Evolutionary conservation across 2,329 filamentous ascomycete genomes (phyloP).

Genomic region (Venturia oleaginea): DNA sequence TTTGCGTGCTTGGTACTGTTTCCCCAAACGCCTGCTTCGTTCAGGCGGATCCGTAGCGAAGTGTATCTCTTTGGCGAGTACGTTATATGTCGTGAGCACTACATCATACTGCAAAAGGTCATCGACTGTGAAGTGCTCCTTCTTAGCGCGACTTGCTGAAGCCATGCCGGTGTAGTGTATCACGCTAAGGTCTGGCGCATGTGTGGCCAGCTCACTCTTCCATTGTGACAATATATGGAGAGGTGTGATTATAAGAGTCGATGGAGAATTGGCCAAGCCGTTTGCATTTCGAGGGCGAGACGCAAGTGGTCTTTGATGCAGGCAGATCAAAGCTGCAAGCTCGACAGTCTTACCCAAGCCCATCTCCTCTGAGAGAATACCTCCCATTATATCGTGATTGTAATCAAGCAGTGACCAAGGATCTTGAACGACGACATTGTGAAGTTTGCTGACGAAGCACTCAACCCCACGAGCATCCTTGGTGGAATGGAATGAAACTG

Average conservation of each 20-base stretch:
- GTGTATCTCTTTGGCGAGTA: slow-evolving; percentile 73
- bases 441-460: slow-evolving; percentile 54
- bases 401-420: slow-evolving; percentile 33
- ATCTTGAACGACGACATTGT: slow-evolving; percentile 50
- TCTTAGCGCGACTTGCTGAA: slow-evolving; percentile 19
- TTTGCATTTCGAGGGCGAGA: background rate
- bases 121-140: slow-evolving; percentile 32
- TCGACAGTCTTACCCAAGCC: slow-evolving; percentile 75
- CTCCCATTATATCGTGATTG: slow-evolving; percentile 40
- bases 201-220: slow-evolving; percentile 48
- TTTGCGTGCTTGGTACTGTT: slow-evolving; percentile 55
- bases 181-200: slow-evolving; percentile 48
- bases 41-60: slow-evolving; percentile 62
- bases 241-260: slow-evolving; percentile 56
- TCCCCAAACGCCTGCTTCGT: slow-evolving; percentile 55
- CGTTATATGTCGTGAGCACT: slow-evolving; percentile 54
- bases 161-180: slow-evolving; percentile 47
- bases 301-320: slow-evolving; percentile 41
- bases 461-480: slow-evolving; percentile 38
- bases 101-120: slow-evolving; percentile 45
- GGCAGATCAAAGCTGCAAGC: slow-evolving; percentile 58
- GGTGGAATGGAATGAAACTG: slow-evolving; percentile 37
- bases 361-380: slow-evolving; percentile 74
- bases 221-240: slow-evolving; percentile 54
- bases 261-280: slow-evolving; percentile 31